Evolutionary conservation across 129 eudicot species (phyloP), one percentile per base, ranked within the genome.

Genomic region (Ambrosia trifida): DNA sequence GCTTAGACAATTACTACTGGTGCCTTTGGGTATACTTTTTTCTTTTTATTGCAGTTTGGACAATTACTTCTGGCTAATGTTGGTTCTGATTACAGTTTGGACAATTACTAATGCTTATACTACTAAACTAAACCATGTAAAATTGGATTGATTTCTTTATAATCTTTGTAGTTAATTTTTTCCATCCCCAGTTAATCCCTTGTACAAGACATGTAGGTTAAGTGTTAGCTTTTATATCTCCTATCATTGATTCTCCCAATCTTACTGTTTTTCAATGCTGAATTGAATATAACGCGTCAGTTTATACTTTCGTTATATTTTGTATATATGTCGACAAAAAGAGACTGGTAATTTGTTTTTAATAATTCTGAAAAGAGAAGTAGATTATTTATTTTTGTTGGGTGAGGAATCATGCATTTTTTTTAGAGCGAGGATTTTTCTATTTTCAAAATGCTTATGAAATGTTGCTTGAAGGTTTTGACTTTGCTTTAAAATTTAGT

Each of bases 321-420:
- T 54, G 61, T 10, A 32, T 54, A 32, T 7, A 54, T 54, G 61
- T 20, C 3, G 33, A 54, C 20, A 32, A 17, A 54, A 54, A 54
- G 61, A 54, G 33, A 19, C 10, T 4, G 46, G 18, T 13, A 19
- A n/a, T 9, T 40, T 24, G 11, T 54, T 53, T 58, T 28, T 36
- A 11, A 72, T 24, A n/a, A 43, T 40, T 30, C n/a, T 44, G n/a
- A 28, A 58, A 72, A 16, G 46, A 43, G 76, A 20, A 24, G 11
- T 28, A 8, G n/a, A 58, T 72, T n/a, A 14, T 33, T 46, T 36
- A 24, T 35, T 33, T 73, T 41, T 52, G 38, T 63, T 73, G 40
- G 63, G 60, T 49, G 78, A 62, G 52, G 64, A 54, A 54, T 54
- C 61, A 54, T 61, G 57, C 60, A 72, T 24, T 72, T 60, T 60